Percentiles rank a stretch among this genome's conserved stretches.
Conservation (phyloP, 768 basidiomycete genomes). For the Tricholoma hemisulphureum region DNA sequence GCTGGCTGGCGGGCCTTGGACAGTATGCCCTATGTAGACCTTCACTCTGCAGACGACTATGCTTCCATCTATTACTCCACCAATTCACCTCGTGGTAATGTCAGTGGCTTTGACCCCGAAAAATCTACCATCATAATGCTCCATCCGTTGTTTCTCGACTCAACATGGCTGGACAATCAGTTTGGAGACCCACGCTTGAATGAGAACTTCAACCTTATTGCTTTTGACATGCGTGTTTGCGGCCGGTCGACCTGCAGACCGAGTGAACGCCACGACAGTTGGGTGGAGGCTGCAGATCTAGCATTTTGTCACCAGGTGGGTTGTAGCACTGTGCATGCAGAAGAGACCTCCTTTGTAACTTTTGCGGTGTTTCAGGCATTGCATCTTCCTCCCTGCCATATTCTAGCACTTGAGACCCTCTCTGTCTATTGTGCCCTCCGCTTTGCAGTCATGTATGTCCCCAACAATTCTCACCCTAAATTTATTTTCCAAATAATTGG, state of each 20-base stretch:
- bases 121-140: conserved; percentile 69
- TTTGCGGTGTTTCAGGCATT: conserved; percentile 42
- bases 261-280: conserved; percentile 62
- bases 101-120: conserved; percentile 62
- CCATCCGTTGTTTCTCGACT: conserved; percentile 68
- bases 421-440: conserved; percentile 59
- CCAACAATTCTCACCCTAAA: neutral
- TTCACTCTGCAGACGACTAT: conserved; percentile 61
- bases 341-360: neutral
- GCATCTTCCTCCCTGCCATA: conserved; percentile 63
- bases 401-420: conserved; percentile 66
- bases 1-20: neutral
- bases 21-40: conserved; percentile 67
- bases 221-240: conserved; percentile 67
- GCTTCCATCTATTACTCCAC: conserved; percentile 73
- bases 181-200: conserved; percentile 65
- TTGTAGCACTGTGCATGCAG: conserved; percentile 4
- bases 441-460: conserved; percentile 61
- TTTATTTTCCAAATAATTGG: neutral
- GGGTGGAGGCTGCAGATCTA: conserved; percentile 78
- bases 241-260: conserved; percentile 58
- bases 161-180: conserved; percentile 64
- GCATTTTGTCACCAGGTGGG: conserved; percentile 63
- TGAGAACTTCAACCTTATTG: conserved; percentile 63
- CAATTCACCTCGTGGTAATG: conserved; percentile 56